Evolutionary conservation across 129 eudicot genomes (phyloP).

Genomic region (Smallanthus sonchifolius): DNA sequence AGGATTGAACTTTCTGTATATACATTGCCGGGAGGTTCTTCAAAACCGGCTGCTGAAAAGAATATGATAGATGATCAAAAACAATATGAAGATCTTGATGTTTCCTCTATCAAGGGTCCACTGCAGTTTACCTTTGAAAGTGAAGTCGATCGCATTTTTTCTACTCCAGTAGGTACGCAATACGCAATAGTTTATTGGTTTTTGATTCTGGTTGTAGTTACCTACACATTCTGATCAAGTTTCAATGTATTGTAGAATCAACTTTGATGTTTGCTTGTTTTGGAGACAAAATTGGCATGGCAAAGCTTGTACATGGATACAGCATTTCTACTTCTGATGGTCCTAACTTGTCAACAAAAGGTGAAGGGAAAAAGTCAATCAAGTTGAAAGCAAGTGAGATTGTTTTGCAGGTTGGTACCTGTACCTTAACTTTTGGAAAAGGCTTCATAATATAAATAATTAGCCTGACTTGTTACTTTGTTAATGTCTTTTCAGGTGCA

Average conservation of each 20-base stretch:
- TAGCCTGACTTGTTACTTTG: not conserved
- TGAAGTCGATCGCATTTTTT: slow-evolving; percentile 92
- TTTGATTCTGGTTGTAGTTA: slow-evolving; percentile 5
- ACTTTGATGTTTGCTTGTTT: slow-evolving; percentile 81
- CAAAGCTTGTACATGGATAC: slow-evolving; percentile 83
- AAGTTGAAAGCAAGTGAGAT: slow-evolving; percentile 84
- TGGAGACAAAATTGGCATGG: slow-evolving; percentile 91
- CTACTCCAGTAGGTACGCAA: slow-evolving; percentile 85
- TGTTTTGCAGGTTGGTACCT: slow-evolving; percentile 94
- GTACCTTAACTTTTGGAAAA: slow-evolving; percentile 10
- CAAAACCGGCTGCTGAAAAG: slow-evolving; percentile 55
- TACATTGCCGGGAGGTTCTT: slow-evolving; percentile 68
- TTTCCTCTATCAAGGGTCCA: slow-evolving; percentile 78
- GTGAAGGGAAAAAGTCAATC: slow-evolving; percentile 85
- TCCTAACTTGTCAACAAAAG: slow-evolving; percentile 70
- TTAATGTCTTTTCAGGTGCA: slow-evolving; percentile 60
- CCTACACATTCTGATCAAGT: slow-evolving; percentile 28
- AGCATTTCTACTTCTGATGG: slow-evolving; percentile 76
- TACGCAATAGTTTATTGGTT: not conserved
- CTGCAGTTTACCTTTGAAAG: slow-evolving; percentile 77
- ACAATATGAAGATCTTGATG: slow-evolving; percentile 54
- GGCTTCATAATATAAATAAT: not conserved
- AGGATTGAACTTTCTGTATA: slow-evolving; percentile 71
- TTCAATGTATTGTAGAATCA: slow-evolving; percentile 61
- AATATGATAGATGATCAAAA: slow-evolving; percentile 52